phyloP scores from a whole-genome alignment of 371 early-diverging fungal genomes.

The Circinella umbellata region DNA sequence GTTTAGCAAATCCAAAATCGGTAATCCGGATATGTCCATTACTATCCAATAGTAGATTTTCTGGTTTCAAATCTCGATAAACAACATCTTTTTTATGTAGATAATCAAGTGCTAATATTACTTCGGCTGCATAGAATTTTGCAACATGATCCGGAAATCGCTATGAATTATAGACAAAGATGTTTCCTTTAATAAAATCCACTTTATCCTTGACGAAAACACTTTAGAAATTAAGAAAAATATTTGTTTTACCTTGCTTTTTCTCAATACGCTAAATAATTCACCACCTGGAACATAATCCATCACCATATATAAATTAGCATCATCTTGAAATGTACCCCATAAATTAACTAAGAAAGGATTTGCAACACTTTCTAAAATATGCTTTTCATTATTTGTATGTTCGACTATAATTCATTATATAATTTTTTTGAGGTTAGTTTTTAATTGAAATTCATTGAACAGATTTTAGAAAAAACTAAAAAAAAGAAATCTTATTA shows the following conservation, averaged over 20 bases:
- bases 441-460: too few relatives aligned
- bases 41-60: slow-evolving; percentile 85
- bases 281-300: slow-evolving; percentile 97
- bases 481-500: too few relatives aligned
- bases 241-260: slow-evolving; percentile 65
- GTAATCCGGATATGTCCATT: slow-evolving; percentile 97
- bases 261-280: slow-evolving; percentile 85
- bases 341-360: slow-evolving; percentile 93
- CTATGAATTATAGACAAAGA: slow-evolving; percentile 33
- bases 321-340: slow-evolving; percentile 89
- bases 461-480: too few relatives aligned
- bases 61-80: slow-evolving; percentile 94
- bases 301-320: slow-evolving; percentile 94
- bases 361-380: slow-evolving; percentile 85
- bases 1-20: slow-evolving; percentile 98
- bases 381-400: slow-evolving; percentile 95
- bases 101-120: slow-evolving; percentile 81
- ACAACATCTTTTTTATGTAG: slow-evolving; percentile 88
- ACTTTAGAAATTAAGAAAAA: too few relatives aligned
- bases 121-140: slow-evolving; percentile 79
- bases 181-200: too few relatives aligned
- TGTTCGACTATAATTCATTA: slow-evolving; percentile 97
- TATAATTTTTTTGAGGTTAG: too few relatives aligned
- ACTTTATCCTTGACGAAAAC: too few relatives aligned
- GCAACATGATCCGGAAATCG: slow-evolving; percentile 91